These are phyloP conservation scores for Discostella pseudostelligera DNA, from an alignment of 108 stramenopile genomes.

Conservation along the genomic window DNA sequence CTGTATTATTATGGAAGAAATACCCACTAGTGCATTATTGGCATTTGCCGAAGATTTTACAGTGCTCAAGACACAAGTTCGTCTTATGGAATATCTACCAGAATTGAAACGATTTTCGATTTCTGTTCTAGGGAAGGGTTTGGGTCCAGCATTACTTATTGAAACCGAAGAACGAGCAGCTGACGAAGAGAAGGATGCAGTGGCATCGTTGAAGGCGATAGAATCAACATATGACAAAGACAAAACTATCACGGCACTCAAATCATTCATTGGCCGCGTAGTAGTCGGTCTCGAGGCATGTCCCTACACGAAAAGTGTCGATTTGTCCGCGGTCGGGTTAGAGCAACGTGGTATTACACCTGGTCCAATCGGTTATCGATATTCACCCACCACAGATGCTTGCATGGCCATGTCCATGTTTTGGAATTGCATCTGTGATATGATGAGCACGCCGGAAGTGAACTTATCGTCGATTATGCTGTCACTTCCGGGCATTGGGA, in stretches of 20 bases:
- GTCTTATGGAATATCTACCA: conserved; percentile 56
- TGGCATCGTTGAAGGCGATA: conserved; percentile 13
- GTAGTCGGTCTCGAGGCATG: conserved; percentile 52
- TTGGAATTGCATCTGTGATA: conserved; percentile 80
- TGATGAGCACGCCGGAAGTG: conserved; percentile 50
- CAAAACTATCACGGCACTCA: conserved; percentile 54
- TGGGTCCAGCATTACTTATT: conserved; percentile 74
- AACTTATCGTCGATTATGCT: conserved; percentile 51
- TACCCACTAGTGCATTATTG: conserved; percentile 57
- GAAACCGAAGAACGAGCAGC: conserved; percentile 50
- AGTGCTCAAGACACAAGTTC: conserved; percentile 53
- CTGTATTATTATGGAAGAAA: conserved; percentile 70
- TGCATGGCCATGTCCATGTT: conserved; percentile 60
- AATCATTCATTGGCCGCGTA: conserved; percentile 61
- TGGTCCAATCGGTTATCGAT: conserved; percentile 56
- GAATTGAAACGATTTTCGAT: conserved; percentile 68
- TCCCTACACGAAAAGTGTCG: conserved; percentile 47
- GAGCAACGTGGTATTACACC: conserved; percentile 47
- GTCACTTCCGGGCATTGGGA: conserved; percentile 52
- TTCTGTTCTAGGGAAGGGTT: conserved; percentile 67
- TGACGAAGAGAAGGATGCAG: conserved; percentile 21
- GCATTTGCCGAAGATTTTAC: conserved; percentile 73
- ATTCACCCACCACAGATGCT: conserved; percentile 46
- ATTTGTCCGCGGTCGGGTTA: conserved; percentile 43
- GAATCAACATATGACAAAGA: conserved; percentile 39